Conservation (phyloP, 2,329 filamentous ascomycete genomes). For the Didymella arachidicola region DNA sequence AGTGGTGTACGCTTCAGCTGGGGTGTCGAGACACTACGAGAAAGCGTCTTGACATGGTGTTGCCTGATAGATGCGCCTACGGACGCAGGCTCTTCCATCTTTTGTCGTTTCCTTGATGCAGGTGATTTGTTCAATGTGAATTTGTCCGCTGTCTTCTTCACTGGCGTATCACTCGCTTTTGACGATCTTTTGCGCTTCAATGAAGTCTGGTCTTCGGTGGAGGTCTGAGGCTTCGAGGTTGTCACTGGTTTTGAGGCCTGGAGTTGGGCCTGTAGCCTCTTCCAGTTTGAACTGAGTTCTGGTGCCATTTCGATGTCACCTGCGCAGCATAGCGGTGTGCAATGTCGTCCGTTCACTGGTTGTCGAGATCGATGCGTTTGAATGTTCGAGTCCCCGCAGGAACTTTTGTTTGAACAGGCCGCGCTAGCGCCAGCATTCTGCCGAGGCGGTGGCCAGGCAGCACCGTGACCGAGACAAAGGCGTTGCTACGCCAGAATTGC, state of each 20-base stretch:
- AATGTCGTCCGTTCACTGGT: conserved; percentile 21
- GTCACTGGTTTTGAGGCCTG: conserved; percentile 46
- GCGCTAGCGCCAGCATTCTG: conserved; percentile 20
- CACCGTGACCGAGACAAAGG: conserved; percentile 41
- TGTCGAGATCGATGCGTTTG: conserved; percentile 27
- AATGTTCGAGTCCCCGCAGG: conserved; percentile 11
- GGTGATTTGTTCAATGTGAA: conserved; percentile 29
- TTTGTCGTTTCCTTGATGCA: conserved; percentile 45
- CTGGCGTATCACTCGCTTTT: conserved; percentile 30
- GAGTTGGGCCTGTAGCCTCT: conserved; percentile 72
- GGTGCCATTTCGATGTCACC: conserved; percentile 47
- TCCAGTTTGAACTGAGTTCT: conserved; percentile 71
- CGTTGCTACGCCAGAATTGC: conserved; percentile 30
- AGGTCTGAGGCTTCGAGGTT: conserved; percentile 37
- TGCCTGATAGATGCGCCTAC: conserved; percentile 46
- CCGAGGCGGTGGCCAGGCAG: conserved; percentile 31
- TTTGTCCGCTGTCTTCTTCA: conserved; percentile 44
- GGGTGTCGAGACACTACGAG: conserved; percentile 46
- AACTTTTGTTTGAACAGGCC: conserved; percentile 20
- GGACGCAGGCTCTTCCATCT: conserved; percentile 49
- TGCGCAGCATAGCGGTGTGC: conserved; percentile 39
- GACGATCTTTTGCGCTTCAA: conserved; percentile 48
- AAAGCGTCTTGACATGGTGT: conserved; percentile 54
- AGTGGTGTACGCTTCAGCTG: conserved; percentile 56
- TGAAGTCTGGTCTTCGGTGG: conserved; percentile 33